Evolutionary conservation across 2,329 filamentous ascomycete species (phyloP).

Genomic region (Pseudogymnoascus sp.): DNA sequence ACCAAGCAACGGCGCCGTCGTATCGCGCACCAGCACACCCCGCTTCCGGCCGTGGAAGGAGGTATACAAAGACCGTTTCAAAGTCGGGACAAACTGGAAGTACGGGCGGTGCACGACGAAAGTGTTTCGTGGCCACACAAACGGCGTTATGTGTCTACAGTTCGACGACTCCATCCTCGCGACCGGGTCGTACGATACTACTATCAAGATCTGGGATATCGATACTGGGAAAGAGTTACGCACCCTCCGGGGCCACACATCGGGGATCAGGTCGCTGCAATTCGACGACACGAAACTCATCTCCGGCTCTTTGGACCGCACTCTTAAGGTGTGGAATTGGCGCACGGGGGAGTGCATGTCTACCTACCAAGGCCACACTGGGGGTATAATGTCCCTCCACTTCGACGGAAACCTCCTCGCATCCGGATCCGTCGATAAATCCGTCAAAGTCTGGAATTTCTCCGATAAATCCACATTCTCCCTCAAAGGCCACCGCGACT

Average conservation of each 20-base stretch:
- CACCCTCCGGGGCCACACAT: constrained; percentile 75
- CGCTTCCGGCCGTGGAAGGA: constrained; percentile 82
- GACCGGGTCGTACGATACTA: constrained; percentile 90
- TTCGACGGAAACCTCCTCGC: constrained; percentile 79
- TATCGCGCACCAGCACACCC: constrained; percentile 31
- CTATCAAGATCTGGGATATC: constrained; percentile 93
- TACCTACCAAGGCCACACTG: constrained; percentile 69
- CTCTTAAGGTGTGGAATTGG: constrained; percentile 95
- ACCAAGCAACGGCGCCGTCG: constrained; percentile 17
- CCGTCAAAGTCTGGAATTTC: constrained; percentile 89
- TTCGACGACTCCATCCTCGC: constrained; percentile 86
- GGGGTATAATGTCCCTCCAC: constrained; percentile 79
- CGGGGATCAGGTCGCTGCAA: constrained; percentile 79
- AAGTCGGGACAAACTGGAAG: constrained; percentile 96
- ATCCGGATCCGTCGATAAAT: constrained; percentile 82
- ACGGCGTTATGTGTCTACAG: constrained; percentile 63
- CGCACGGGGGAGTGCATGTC: constrained; percentile 79
- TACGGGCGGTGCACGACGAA: constrained; percentile 81
- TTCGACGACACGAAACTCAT: constrained; percentile 90
- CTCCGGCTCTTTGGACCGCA: constrained; percentile 80
- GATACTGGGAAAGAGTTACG: constrained; percentile 78
- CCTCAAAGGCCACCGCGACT: constrained; percentile 79
- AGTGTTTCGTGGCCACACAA: constrained; percentile 77
- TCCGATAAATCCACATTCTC: constrained; percentile 72
- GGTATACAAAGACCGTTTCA: constrained; percentile 90